phyloP scores from a whole-genome alignment of 441 rosid species.

The Rhodomyrtus psidioides region DNA sequence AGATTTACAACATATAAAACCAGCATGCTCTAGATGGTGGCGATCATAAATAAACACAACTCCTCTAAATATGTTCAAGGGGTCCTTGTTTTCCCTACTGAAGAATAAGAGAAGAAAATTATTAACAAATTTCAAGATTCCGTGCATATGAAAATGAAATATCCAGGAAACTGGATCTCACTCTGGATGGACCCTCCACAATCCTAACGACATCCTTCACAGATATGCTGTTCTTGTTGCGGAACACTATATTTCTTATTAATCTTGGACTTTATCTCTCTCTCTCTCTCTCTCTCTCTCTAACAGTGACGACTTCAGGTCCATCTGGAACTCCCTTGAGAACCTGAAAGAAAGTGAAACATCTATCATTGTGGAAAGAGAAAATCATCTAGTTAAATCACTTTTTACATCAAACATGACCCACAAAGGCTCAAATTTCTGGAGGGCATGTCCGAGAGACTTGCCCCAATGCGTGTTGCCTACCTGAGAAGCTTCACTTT shows the following conservation, averaged over 20 bases:
- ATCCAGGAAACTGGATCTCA: constrained; percentile 26
- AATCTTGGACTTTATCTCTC: constrained; percentile 91
- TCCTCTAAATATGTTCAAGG: constrained; percentile 78
- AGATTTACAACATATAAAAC: constrained; percentile 82
- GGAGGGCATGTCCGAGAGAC: neutral
- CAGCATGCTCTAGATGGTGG: constrained; percentile 96
- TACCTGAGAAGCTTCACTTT: constrained; percentile 95
- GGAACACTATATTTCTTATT: constrained; percentile 60
- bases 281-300: constrained; percentile 88
- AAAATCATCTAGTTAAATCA: neutral
- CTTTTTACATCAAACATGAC: neutral
- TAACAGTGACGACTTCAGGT: constrained; percentile 79
- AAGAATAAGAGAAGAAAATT: neutral
- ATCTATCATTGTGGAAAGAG: neutral
- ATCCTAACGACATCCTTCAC: constrained; percentile 84
- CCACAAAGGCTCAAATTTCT: neutral
- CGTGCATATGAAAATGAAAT: neutral
- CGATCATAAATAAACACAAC: constrained; percentile 78
- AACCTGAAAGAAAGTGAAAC: constrained; percentile 37
- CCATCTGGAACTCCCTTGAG: constrained; percentile 96
- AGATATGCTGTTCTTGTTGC: constrained; percentile 53
- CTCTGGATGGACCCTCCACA: constrained; percentile 87
- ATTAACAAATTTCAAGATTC: neutral
- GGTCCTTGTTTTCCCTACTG: constrained; percentile 93
- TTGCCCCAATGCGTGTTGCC: neutral